Evolutionary conservation across 441 rosid species (phyloP).

Genomic region (Populus tomentosa): DNA sequence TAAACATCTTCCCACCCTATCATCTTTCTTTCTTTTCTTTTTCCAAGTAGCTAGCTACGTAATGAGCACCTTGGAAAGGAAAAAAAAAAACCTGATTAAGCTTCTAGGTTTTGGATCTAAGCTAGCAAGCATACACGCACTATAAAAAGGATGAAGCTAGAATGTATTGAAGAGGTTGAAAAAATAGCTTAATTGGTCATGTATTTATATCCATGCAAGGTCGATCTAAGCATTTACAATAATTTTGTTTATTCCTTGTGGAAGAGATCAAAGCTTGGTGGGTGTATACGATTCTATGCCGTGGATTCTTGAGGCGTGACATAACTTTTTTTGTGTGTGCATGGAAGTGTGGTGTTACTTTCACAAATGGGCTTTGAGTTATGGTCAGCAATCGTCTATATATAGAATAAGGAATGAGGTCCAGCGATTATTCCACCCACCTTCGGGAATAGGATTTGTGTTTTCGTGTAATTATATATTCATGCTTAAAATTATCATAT

Average conservation of each 20-base stretch:
- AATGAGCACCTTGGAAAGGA: too few relatives aligned
- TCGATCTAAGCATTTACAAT: too few relatives aligned
- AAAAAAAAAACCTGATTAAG: too few relatives aligned
- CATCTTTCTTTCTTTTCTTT: constrained; percentile 33
- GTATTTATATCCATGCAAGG: too few relatives aligned
- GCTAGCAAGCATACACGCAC: too few relatives aligned
- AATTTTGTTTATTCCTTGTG: too few relatives aligned
- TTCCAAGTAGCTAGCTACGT: too few relatives aligned
- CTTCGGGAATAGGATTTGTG: not conserved
- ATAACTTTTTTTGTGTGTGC: constrained; percentile 8
- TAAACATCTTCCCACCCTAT: constrained; percentile 73
- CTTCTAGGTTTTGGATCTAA: too few relatives aligned
- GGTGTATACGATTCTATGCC: constrained; percentile 32
- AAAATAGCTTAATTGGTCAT: too few relatives aligned
- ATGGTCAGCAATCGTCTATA: constrained; percentile 10
- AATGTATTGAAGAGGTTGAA: too few relatives aligned
- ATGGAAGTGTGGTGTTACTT: constrained; percentile 28
- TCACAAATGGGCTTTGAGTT: constrained; percentile 24
- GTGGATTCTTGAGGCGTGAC: constrained; percentile 27
- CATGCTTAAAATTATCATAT: too few relatives aligned
- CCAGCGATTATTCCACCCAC: constrained; percentile 45
- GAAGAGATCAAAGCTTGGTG: constrained; percentile 11
- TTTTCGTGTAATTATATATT: not conserved
- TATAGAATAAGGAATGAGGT: constrained; percentile 50
- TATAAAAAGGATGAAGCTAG: too few relatives aligned